Percentiles rank a stretch among this genome's conserved stretches.
Conservation (phyloP, 2,329 filamentous ascomycete genomes). For the Beauveria sp. region DNA sequence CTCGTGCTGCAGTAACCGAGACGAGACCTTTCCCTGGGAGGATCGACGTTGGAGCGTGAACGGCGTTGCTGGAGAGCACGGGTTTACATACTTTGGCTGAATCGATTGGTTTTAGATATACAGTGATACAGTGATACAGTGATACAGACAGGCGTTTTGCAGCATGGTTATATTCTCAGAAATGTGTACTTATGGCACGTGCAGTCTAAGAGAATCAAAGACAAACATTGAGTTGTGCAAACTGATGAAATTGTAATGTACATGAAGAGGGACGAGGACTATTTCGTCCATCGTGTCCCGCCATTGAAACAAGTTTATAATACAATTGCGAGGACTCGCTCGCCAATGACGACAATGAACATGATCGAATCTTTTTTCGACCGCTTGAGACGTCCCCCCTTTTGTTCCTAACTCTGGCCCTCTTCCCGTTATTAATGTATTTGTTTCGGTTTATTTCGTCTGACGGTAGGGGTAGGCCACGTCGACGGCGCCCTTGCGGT, state of each 20-base stretch:
- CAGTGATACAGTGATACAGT: neutral
- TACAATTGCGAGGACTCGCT: no score
- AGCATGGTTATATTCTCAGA: neutral
- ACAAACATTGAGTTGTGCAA: neutral
- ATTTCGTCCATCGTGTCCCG: no score
- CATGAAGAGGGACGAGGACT: no score
- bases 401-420: neutral
- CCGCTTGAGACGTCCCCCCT: neutral
- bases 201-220: neutral
- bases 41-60: constrained; percentile 10
- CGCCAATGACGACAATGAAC: no score
- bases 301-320: no score
- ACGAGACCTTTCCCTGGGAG: neutral
- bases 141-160: neutral
- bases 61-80: constrained; percentile 10
- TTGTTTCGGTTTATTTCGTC: constrained; percentile 11
- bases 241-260: no score
- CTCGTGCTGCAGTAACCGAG: neutral
- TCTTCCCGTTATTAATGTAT: neutral
- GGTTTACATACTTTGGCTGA: constrained; percentile 9
- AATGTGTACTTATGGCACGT: no score
- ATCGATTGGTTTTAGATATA: neutral
- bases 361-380: no score
- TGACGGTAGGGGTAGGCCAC: constrained; percentile 55
- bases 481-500: constrained; percentile 69